Base-by-base conservation (phyloP, 306 rosid genomes). In the Albizia julibrissin region DNA sequence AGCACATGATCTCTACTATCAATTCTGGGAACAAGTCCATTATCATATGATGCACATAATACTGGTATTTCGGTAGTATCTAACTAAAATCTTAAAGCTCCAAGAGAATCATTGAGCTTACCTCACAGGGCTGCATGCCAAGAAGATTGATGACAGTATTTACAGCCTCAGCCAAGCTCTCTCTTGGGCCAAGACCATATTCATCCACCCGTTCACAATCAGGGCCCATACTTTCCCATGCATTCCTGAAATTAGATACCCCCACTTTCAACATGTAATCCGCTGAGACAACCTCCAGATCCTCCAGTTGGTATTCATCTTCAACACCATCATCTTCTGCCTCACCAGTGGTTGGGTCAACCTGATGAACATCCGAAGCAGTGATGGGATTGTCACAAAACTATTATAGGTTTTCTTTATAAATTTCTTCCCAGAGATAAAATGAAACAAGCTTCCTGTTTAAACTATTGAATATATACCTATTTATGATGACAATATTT, bases 91-190 rank as follows among this genome's bases (percentile, higher is more conserved):
- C 46, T 54, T 74, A 16, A 75, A 78, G 49, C 46, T 44, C 44
- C 4, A 6, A 70, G 82, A 62, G 40, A 33, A 78, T 49, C 31
- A 66, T 43, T 22, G 39, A 34, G 75, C 88, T 72, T 85, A 96
- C 99, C 97, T 94, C 99, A 54, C 99, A 96, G 29, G 99, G 97
- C 87, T 96, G 97, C 98, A 96, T 72, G 86, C 99, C 99, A 54
- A 96, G 95, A 84, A 96, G 94, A 81, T 82, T 90, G 82, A 85
- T 88, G 79, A 96, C 98, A 80, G 97, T 87, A 72, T 72, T 86
- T 76, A 94, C 98, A 77, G 97, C 98, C 88, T 92, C 97, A 16
- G 92, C 80, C 88, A 96, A 86, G 88, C 85, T 92, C 85, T 96
- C 99, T 87, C 99, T 88, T 5, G 94, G 95, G 66, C 98, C 97